Conservation (phyloP, 768 basidiomycete genomes). For the Russula sp. region DNA sequence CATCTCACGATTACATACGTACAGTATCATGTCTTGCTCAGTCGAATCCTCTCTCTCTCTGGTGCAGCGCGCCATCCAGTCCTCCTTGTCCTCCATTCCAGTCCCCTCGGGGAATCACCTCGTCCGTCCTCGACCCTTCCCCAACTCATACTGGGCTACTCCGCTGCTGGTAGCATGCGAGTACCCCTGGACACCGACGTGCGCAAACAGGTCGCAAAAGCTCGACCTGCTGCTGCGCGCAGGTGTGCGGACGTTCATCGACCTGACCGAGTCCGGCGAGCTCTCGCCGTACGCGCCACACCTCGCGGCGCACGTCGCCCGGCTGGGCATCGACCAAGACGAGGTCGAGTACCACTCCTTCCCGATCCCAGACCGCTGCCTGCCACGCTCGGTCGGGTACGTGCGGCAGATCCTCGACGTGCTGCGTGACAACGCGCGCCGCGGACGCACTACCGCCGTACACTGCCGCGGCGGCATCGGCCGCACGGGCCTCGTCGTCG, state of each 20-base stretch:
- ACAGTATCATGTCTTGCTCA: background rate
- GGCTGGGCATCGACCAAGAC: slow-evolving; percentile 48
- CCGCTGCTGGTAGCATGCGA: slow-evolving; percentile 70
- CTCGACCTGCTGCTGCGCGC: slow-evolving; percentile 65
- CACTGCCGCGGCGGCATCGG: slow-evolving; percentile 80
- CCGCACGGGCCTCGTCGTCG: slow-evolving; percentile 54
- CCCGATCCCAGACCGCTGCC: slow-evolving; percentile 66
- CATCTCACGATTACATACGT: background rate
- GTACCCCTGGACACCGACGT: slow-evolving; percentile 66
- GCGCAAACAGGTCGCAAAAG: slow-evolving; percentile 42
- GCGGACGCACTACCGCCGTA: slow-evolving; percentile 60
- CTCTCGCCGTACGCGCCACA: slow-evolving; percentile 57
- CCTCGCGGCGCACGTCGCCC: slow-evolving; percentile 47
- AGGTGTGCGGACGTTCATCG: slow-evolving; percentile 76
- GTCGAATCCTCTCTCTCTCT: slow-evolving; percentile 2
- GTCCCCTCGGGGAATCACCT: slow-evolving; percentile 5
- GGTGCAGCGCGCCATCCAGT: background rate
- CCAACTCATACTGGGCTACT: slow-evolving; percentile 85
- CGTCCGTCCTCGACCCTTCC: slow-evolving; percentile 49
- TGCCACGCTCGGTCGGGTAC: slow-evolving; percentile 54
- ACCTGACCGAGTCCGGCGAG: slow-evolving; percentile 78
- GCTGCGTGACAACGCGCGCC: slow-evolving; percentile 51
- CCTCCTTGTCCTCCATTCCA: slow-evolving; percentile 7
- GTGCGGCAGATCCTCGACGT: slow-evolving; percentile 56
- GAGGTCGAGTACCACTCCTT: slow-evolving; percentile 72